phyloP scores from a whole-genome alignment of 1,284 basidiomycete genomes.

The Cryptococcus wingfieldii region DNA sequence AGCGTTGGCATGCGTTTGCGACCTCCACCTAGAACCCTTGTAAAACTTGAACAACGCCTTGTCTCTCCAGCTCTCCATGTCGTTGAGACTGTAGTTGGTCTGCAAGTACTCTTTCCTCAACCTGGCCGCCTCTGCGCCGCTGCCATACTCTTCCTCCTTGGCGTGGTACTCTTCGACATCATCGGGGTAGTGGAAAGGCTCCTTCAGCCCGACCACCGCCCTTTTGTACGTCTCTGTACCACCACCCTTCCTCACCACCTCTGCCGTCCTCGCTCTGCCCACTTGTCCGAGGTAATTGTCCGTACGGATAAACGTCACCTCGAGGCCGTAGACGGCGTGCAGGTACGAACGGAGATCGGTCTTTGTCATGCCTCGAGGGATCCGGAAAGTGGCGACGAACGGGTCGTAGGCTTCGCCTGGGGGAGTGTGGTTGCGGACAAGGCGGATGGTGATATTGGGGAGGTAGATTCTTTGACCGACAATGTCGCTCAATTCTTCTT shows the following conservation, averaged over 20 bases:
- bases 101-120: conserved; percentile 60
- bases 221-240: conserved; percentile 68
- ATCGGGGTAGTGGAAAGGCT: conserved; percentile 86
- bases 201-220: conserved; percentile 77
- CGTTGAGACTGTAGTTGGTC: conserved; percentile 54
- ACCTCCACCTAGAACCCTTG: conserved; percentile 44
- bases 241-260: conserved; percentile 34
- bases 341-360: conserved; percentile 86
- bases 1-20: conserved; percentile 37
- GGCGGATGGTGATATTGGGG: conserved; percentile 76
- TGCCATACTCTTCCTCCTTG: conserved; percentile 18
- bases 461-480: conserved; percentile 80
- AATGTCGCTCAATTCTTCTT: conserved; percentile 40
- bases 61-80: conserved; percentile 28
- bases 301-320: conserved; percentile 88
- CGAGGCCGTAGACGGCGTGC: conserved; percentile 73
- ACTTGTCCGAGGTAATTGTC: conserved; percentile 73
- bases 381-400: conserved; percentile 88
- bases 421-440: conserved; percentile 79
- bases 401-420: conserved; percentile 81
- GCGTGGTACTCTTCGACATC: conserved; percentile 67
- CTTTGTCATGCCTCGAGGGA: conserved; percentile 78
- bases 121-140: conserved; percentile 52
- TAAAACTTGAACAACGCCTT: conserved; percentile 36
- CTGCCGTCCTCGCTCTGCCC: conserved; percentile 39